Evolutionary conservation across 352 stramenopile genomes (phyloP).

Genomic region (Pythium grandisporangium): DNA sequence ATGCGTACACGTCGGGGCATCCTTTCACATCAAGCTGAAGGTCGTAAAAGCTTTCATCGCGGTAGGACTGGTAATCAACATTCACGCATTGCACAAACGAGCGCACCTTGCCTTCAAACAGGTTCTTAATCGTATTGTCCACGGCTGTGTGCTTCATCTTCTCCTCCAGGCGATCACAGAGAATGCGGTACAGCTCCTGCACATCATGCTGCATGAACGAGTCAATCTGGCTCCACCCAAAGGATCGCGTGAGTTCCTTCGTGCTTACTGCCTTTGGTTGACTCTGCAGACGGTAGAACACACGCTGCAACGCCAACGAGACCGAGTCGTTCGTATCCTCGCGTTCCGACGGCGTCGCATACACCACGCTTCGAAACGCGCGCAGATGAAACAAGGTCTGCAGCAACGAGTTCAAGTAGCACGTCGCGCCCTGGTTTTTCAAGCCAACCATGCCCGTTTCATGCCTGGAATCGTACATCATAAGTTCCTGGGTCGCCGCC

Average conservation of each 20-base stretch:
- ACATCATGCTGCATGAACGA: conserved; percentile 92
- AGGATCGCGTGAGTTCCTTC: conserved; percentile 89
- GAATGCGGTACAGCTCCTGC: conserved; percentile 86
- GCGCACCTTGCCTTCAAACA: conserved; percentile 87
- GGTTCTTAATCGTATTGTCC: conserved; percentile 67
- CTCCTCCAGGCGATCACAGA: conserved; percentile 89
- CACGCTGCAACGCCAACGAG: conserved; percentile 70
- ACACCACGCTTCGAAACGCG: conserved; percentile 80
- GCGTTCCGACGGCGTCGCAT: conserved; percentile 61
- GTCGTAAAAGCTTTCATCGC: conserved; percentile 90
- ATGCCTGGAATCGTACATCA: conserved; percentile 66
- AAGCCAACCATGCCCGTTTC: conserved; percentile 83
- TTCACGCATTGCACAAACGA: conserved; percentile 90
- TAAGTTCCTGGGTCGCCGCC: conserved; percentile 16
- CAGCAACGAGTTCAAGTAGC: conserved; percentile 92
- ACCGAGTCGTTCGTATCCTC: conserved; percentile 84
- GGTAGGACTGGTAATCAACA: conserved; percentile 82
- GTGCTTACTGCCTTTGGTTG: conserved; percentile 80
- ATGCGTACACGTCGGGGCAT: conserved; percentile 82
- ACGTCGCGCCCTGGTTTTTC: conserved; percentile 89
- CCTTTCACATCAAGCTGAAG: conserved; percentile 91
- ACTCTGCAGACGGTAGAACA: conserved; percentile 79
- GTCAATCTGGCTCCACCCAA: conserved; percentile 89
- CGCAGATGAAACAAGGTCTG: conserved; percentile 88
- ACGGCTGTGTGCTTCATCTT: conserved; percentile 88